Evolutionary conservation across 345 rosid species (phyloP), one percentile per base, ranked within the genome.

Genomic region (Anastatica hierochuntica): DNA sequence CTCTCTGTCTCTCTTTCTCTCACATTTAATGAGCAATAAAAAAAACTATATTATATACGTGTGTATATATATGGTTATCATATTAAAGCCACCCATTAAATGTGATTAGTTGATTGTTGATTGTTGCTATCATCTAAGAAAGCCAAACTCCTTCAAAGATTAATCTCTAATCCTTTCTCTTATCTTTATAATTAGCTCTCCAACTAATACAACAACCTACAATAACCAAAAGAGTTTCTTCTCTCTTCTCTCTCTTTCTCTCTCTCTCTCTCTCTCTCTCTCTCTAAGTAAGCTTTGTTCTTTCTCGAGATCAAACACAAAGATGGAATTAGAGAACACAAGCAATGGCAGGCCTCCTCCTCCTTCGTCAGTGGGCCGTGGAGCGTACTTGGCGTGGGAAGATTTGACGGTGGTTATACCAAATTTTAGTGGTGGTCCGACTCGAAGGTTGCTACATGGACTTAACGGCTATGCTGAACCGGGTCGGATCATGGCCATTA

Each of bases 401-500:
- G 86, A 85, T 72, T 73, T 94, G 15, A 74, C 66, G 15, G 95
- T 76, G 19, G 84, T 88, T 36, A 53, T 94, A 53, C 89, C 94
- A 1, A 85, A 88, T 56, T 85, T 83, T 66, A 84, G 80, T 16
- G 72, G 76, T 20, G 77, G 79, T 35, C 86, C 84, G 8, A 80
- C 90, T 7, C 77, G 63, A 63, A 67, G 87, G 67, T 66, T 94
- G 75, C 83, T 94, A 34, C 94, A 81, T 34, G 83, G 95, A 46
- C 90, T 88, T 31, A 50, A 63, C 60, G 98, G 98, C 6, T 79
- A 52, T 52, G 98, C 96, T 37, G 96, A 88, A 64, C 96, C 95
- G 8, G 98, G 95, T 24, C 78, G 94, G 55, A 84, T 84, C 73
- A 79, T 82, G 95, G 98, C 98, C 15, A 84, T 90, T 41, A 84